Evolutionary conservation across 805 yeast genomes (phyloP).

Genomic region (Candida nanaspora): DNA sequence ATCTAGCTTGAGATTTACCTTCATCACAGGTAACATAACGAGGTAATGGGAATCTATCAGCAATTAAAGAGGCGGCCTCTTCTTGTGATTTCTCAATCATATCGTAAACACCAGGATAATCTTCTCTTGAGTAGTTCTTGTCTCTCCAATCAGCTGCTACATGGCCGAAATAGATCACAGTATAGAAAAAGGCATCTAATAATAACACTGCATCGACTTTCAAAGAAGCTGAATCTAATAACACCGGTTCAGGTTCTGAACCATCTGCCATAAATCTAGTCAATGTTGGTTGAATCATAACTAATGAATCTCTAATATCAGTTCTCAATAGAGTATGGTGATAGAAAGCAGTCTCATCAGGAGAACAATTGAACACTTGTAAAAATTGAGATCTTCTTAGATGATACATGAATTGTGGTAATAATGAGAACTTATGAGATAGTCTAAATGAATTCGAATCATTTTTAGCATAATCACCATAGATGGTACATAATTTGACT

Average conservation of each 20-base stretch:
- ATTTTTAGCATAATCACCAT: slow-evolving; percentile 88
- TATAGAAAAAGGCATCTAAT: slow-evolving; percentile 94
- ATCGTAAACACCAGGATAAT: slow-evolving; percentile 79
- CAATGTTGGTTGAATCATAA: slow-evolving; percentile 97
- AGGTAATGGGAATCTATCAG: slow-evolving; percentile 95
- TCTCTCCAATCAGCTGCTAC: slow-evolving; percentile 95
- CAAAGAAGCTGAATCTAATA: slow-evolving; percentile 88
- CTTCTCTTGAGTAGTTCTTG: slow-evolving; percentile 89
- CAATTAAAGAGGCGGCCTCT: slow-evolving; percentile 87
- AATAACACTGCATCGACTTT: slow-evolving; percentile 81
- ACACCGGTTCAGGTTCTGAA: slow-evolving; percentile 80
- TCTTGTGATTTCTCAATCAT: slow-evolving; percentile 82
- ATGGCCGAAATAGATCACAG: slow-evolving; percentile 91
- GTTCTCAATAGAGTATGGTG: slow-evolving; percentile 88
- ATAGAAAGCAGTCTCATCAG: slow-evolving; percentile 97
- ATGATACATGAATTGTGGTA: slow-evolving; percentile 95
- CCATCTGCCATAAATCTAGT: slow-evolving; percentile 77
- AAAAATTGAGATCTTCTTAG: slow-evolving; percentile 93
- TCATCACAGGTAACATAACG: slow-evolving; percentile 96
- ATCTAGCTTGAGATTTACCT: slow-evolving; percentile 98
- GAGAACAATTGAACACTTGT: slow-evolving; percentile 95
- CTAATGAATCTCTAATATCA: slow-evolving; percentile 85
- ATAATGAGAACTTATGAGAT: slow-evolving; percentile 74
- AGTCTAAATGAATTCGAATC: slow-evolving; percentile 77
- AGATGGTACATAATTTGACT: slow-evolving; percentile 83